Evolutionary conservation across 2,329 filamentous ascomycete genomes (phyloP).

Genomic region (Cladosporium colombiae): DNA sequence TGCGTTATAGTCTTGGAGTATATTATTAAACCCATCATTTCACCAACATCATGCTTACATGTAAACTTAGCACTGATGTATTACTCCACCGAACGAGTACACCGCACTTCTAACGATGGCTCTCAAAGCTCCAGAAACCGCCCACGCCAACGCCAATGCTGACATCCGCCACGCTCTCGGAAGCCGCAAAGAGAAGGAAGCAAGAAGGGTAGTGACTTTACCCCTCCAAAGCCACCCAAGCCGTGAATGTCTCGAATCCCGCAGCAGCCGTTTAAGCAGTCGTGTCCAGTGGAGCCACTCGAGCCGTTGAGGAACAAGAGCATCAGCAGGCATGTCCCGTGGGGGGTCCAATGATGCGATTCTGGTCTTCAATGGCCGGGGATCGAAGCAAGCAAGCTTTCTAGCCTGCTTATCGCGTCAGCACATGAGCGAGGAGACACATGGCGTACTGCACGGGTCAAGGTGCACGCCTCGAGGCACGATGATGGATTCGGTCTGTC

Average conservation of each 20-base stretch:
- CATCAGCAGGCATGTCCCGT: neutral
- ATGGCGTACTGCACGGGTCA: neutral
- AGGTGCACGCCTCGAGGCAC: neutral
- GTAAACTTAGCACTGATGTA: neutral
- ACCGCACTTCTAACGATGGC: neutral
- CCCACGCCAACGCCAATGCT: neutral
- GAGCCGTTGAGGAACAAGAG: conserved; percentile 7
- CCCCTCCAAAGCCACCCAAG: neutral
- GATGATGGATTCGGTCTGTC: neutral
- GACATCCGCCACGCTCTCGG: neutral
- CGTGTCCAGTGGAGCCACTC: neutral
- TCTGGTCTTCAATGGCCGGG: neutral
- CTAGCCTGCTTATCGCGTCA: neutral
- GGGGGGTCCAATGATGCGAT: neutral
- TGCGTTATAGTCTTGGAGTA: neutral
- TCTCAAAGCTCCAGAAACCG: neutral
- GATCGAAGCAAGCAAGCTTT: neutral
- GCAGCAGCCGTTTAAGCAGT: conserved; percentile 8
- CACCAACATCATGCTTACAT: neutral
- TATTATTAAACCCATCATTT: neutral
- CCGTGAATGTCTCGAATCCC: conserved; percentile 11
- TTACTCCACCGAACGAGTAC: neutral
- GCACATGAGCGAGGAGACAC: neutral
- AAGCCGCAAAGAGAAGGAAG: neutral
- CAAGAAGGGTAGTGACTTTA: neutral